phyloP scores from a whole-genome alignment of 1,284 basidiomycete species.

The Trametes versicolor region DNA sequence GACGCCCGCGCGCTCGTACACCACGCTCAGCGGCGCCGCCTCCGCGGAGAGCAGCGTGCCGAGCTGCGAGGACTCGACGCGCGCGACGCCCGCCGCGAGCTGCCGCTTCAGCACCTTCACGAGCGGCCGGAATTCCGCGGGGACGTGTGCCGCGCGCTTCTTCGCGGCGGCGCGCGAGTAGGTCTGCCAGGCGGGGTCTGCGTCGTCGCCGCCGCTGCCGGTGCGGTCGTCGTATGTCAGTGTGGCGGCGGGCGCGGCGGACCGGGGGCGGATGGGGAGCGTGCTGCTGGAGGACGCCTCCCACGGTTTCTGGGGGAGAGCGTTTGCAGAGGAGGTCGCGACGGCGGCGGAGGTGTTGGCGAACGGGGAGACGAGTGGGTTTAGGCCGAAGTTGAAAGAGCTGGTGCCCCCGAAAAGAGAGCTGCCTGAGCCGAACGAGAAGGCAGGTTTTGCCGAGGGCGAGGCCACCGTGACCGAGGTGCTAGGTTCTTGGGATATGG shows the following conservation, averaged over 20 bases:
- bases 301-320: neutral
- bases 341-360: neutral
- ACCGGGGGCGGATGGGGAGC: neutral
- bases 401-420: neutral
- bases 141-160: constrained; percentile 23
- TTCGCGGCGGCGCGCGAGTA: constrained; percentile 21
- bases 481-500: neutral
- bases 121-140: constrained; percentile 39
- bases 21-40: constrained; percentile 36
- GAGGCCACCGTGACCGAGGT: no score
- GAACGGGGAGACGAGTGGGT: constrained; percentile 1
- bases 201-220: neutral
- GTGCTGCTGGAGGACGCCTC: neutral
- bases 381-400: neutral
- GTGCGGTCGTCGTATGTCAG: no score
- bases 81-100: constrained; percentile 44
- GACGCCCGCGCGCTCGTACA: constrained; percentile 58
- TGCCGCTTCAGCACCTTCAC: constrained; percentile 43
- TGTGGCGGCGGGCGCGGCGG: neutral
- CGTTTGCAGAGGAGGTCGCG: neutral
- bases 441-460: no score
- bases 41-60: constrained; percentile 39
- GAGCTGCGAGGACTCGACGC: constrained; percentile 41
- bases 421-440: no score
- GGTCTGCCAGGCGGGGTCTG: constrained; percentile 23